Evolutionary conservation across 108 stramenopile genomes (phyloP).

Genomic region (Tribonema minus): DNA sequence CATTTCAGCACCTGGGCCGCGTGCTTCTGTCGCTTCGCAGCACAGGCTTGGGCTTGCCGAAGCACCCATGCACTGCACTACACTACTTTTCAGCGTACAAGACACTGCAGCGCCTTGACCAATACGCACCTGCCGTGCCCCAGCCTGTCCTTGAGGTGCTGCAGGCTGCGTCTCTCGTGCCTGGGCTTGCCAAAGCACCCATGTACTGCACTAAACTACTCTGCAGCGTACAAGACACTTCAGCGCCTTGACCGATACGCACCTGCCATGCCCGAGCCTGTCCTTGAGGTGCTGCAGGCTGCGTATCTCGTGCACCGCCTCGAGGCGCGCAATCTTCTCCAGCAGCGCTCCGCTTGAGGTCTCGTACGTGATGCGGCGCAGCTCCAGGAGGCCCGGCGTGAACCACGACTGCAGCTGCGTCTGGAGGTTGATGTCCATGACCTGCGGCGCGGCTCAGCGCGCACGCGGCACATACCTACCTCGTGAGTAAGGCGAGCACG

Average conservation of each 20-base stretch:
- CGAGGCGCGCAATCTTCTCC: constrained; percentile 75
- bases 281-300: constrained; percentile 73
- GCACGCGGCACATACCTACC: background rate
- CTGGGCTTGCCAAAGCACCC: too few relatives aligned
- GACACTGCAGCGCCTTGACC: too few relatives aligned
- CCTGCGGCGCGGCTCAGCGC: constrained; percentile 1
- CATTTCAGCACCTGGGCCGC: too few relatives aligned
- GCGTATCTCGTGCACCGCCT: constrained; percentile 81
- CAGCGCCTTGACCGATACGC: too few relatives aligned
- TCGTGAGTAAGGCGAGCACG: background rate
- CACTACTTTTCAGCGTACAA: too few relatives aligned
- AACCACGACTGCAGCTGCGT: constrained; percentile 38
- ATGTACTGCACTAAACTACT: too few relatives aligned
- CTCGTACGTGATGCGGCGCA: constrained; percentile 78
- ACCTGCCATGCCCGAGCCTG: constrained; percentile 68
- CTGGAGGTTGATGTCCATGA: constrained; percentile 15
- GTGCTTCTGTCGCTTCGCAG: too few relatives aligned
- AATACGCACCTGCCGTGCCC: constrained; percentile 66
- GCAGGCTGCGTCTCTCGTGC: too few relatives aligned
- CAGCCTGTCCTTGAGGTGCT: constrained; percentile 72
- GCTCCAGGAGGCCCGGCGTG: constrained; percentile 47
- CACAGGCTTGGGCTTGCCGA: too few relatives aligned
- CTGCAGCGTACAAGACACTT: too few relatives aligned
- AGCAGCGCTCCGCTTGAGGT: constrained; percentile 73
- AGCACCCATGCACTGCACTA: too few relatives aligned